These are phyloP conservation scores for Pyrrhoderma noxium DNA, from an alignment of 1,284 basidiomycete genomes.

Conservation along the genomic window DNA sequence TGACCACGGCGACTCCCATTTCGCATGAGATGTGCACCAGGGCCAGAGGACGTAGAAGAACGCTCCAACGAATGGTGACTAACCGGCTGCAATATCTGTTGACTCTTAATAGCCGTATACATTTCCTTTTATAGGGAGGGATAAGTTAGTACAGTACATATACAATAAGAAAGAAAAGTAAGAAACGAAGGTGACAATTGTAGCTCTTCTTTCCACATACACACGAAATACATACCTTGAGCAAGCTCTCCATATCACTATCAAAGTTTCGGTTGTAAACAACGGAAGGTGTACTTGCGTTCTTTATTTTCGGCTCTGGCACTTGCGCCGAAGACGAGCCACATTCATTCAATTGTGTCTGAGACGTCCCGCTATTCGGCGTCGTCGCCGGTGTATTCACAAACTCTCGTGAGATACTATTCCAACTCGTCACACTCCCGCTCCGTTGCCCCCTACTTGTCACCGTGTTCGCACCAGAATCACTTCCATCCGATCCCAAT, in stretches of 20 bases:
- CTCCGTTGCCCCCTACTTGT: constrained; percentile 60
- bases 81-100: constrained; percentile 84
- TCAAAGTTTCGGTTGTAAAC: constrained; percentile 72
- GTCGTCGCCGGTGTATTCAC: constrained; percentile 23
- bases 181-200: too few species aligned
- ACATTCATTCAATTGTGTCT: constrained; percentile 20
- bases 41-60: constrained; percentile 48
- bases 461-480: constrained; percentile 37
- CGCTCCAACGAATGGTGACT: constrained; percentile 32
- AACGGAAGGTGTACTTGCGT: constrained; percentile 25
- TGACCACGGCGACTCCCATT: constrained; percentile 62
- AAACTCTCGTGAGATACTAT: constrained; percentile 59
- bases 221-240: constrained; percentile 75
- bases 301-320: constrained; percentile 25
- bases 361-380: constrained; percentile 17
- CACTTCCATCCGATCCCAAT: constrained; percentile 39
- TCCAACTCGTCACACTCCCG: constrained; percentile 78
- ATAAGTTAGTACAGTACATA: too few species aligned
- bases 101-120: constrained; percentile 83
- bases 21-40: constrained; percentile 43
- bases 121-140: constrained; percentile 63
- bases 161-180: too few species aligned
- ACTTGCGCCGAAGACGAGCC: constrained; percentile 20
- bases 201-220: too few species aligned
- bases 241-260: constrained; percentile 71